Base-by-base conservation (phyloP, 768 basidiomycete species). In the Agaricus subrufescens region DNA sequence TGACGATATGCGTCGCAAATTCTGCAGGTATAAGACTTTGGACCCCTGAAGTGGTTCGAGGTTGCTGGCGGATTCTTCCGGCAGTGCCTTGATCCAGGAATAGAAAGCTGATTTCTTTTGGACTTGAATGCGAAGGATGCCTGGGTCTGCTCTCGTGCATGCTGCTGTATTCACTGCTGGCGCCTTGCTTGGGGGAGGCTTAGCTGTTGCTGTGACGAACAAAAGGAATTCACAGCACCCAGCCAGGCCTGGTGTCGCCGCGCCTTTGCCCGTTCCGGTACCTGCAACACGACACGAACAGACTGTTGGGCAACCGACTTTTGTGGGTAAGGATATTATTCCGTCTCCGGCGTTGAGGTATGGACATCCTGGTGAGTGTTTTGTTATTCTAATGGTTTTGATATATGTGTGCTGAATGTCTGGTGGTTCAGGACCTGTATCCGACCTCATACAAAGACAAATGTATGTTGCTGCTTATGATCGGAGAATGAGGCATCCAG, bases 391-490 rank as follows among this genome's bases (percentile, higher is more conserved):
- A 10, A 26, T 38, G 56, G 7, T 5, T 23, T 11, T n/a, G 42
- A 46, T 44, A n/a, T 31, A 19, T 49, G 29, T 11, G 39, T 38
- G 15, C 9, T 54, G 42, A 38, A 43, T 12, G 12, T 14, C 25
- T 43, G 31, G 31, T 29, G 37, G 26, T 57, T n/a, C 61, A 96
- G 94, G 94, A 7, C 94, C 95, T 12, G 78, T 93, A 50, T 78
- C 86, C 2, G 95, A 97, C 71, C 66, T 86, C 11, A 75, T 97
- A 23, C 79, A 86, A 44, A 82, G 93, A 48, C 82, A 83, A 66
- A 94, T 89, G 14, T 98, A 97, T 64, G 85, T 88, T 23, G 86
- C 92, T 1, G 91, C 83, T 8, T 98, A 99, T 68, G 97, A 99
- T 69, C 77, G 97, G 52, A 79, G 91, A 11, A 73, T 95, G 54